phyloP scores from a whole-genome alignment of 352 stramenopile species.

The Phytophthora foliorum region DNA sequence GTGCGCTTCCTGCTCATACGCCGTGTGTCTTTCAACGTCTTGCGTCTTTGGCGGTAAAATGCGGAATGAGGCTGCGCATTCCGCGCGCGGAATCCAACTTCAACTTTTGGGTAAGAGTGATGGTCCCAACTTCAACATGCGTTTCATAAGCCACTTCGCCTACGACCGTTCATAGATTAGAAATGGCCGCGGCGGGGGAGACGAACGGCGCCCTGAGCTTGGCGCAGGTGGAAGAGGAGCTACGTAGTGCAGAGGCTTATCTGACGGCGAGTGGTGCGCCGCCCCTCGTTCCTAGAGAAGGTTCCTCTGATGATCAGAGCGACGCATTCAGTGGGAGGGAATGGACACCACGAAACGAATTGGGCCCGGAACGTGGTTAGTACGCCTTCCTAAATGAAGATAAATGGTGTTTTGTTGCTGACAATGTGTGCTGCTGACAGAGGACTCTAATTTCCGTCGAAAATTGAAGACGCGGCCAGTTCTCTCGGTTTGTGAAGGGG shows the following conservation, averaged over 20 bases:
- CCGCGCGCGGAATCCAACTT: conserved; percentile 29
- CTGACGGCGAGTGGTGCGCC: conserved; percentile 33
- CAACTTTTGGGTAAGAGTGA: conserved; percentile 56
- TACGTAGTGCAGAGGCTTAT: conserved; percentile 71
- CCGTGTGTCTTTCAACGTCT: neutral
- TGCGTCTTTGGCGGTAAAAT: conserved; percentile 22
- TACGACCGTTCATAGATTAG: conserved; percentile 30
- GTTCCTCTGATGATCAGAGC: neutral
- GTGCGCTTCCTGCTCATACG: conserved; percentile 16
- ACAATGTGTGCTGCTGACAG: conserved; percentile 8
- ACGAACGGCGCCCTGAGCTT: conserved; percentile 45
- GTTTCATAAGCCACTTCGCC: conserved; percentile 12
- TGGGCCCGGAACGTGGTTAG: conserved; percentile 8
- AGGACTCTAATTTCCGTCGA: conserved; percentile 33
- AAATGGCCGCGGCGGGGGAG: conserved; percentile 31
- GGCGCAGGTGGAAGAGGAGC: conserved; percentile 73
- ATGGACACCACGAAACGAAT: conserved; percentile 14
- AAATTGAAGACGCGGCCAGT: conserved; percentile 46
- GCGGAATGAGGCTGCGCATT: conserved; percentile 32
- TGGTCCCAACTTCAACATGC: conserved; percentile 64
- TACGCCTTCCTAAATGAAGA: neutral
- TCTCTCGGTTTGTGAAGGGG: conserved; percentile 42
- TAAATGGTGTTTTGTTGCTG: neutral
- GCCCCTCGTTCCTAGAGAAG: neutral
- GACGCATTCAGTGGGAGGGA: neutral